phyloP scores from a whole-genome alignment of 1,284 basidiomycete genomes.

The Cryptococcus maquisensis region DNA sequence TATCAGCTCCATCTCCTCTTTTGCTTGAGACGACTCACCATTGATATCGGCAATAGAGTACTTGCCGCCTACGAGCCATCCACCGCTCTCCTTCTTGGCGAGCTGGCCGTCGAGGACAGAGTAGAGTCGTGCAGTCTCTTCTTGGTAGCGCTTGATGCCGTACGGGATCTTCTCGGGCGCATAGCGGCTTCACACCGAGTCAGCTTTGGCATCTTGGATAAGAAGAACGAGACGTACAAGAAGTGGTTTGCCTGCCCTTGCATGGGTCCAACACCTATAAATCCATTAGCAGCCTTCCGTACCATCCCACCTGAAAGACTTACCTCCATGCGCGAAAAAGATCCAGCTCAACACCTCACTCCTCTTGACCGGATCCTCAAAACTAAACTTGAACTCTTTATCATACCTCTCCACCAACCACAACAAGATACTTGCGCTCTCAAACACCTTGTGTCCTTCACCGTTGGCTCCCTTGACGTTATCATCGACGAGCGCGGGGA shows the following conservation, averaged over 20 bases:
- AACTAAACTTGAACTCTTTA: conserved; percentile 56
- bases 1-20: background rate
- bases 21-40: conserved; percentile 20
- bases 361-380: conserved; percentile 50
- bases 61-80: conserved; percentile 64
- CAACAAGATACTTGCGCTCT: conserved; percentile 63
- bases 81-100: conserved; percentile 25
- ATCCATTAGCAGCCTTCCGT: background rate
- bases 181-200: conserved; percentile 30
- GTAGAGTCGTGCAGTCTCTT: conserved; percentile 74
- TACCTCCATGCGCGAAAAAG: conserved; percentile 58
- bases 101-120: conserved; percentile 69
- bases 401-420: conserved; percentile 62
- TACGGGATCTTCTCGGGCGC: conserved; percentile 49
- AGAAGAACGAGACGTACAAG: conserved; percentile 21
- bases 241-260: conserved; percentile 58
- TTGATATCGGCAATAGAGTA: conserved; percentile 58
- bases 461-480: conserved; percentile 26
- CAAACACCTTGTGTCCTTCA: conserved; percentile 60
- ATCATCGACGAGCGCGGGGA: conserved; percentile 54
- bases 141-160: conserved; percentile 60
- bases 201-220: background rate
- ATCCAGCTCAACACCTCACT: conserved; percentile 72
- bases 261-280: conserved; percentile 39
- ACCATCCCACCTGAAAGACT: background rate